Base-by-base conservation (phyloP, 2,329 filamentous ascomycete genomes). In the Arthroderma uncinatum region DNA sequence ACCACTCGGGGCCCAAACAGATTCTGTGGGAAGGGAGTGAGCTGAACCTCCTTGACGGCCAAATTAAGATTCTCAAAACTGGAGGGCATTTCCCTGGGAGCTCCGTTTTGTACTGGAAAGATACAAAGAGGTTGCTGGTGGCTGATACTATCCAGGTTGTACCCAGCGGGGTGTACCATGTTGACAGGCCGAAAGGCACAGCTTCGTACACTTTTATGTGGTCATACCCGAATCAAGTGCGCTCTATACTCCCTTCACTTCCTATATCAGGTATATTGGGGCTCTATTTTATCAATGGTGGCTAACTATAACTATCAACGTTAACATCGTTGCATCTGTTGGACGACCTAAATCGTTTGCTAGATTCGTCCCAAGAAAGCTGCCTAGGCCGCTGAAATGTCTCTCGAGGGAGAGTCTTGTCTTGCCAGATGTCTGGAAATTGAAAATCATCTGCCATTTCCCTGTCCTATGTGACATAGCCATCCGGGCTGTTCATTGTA, bases 81-180 rank as follows among this genome's bases (percentile, higher is more conserved):
- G 87, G 87, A 0, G 89, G 89, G 0, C 88, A 94, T 72, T 93
- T 93, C 64, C 84, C 85, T 0, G 89, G 89, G 0, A 87, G 83
- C 62, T 71, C 86, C 59, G 82, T 89, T 2, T 66, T 87, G 59
- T 77, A 85, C 23, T 87, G 81, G 70, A 76, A 78, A 16, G 70
- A 72, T 0, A 78, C 77, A 52, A 84, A 79, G 67, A 76, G 78
- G 19, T 71, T 93, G n/a, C 78, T 92, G 59, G 78, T 90, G 58
- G 87, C 88, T 4, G 89, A 94, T 70, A 89, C 86, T 2, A 78
- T 93, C 52, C 77, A 88, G 62, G 86, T 83, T 23, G 85, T 86
- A 2, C 85, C 86, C 19, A 66, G 67, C 61, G 63, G 64, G 2
- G 59, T 66, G 33, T 66, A 67, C 60, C 61, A 63, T 61, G 59